Evolutionary conservation across 1,284 basidiomycete species (phyloP).

Genomic region (Pulchroboletus neoregius): DNA sequence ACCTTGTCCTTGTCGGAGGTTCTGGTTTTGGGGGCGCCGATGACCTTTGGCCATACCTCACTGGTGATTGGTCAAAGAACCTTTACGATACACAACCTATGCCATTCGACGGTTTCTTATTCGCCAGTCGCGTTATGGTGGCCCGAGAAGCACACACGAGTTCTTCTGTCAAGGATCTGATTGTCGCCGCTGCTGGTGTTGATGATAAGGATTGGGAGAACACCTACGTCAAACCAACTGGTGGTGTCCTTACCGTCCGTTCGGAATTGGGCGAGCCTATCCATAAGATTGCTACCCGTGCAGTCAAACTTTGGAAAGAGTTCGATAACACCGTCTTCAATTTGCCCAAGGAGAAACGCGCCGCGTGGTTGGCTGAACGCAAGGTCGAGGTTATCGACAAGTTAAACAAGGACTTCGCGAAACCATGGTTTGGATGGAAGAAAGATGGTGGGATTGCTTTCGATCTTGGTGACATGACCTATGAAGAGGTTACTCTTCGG

Average conservation of each 20-base stretch:
- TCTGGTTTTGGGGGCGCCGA: slow-evolving; percentile 96
- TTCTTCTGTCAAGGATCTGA: slow-evolving; percentile 92
- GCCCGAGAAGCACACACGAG: slow-evolving; percentile 97
- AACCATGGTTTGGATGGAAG: slow-evolving; percentile 97
- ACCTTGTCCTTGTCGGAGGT: slow-evolving; percentile 91
- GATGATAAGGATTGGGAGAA: slow-evolving; percentile 91
- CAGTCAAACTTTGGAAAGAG: slow-evolving; percentile 96
- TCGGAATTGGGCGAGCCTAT: slow-evolving; percentile 99
- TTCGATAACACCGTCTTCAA: slow-evolving; percentile 97
- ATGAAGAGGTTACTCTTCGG: slow-evolving; percentile 91
- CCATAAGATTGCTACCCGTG: slow-evolving; percentile 97
- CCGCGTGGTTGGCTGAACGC: slow-evolving; percentile 82
- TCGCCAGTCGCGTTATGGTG: slow-evolving; percentile 95
- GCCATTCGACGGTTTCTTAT: slow-evolving; percentile 98
- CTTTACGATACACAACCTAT: slow-evolving; percentile 88
- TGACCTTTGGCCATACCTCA: slow-evolving; percentile 96
- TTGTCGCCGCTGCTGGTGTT: slow-evolving; percentile 92
- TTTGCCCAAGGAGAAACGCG: slow-evolving; percentile 92
- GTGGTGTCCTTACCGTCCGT: slow-evolving; percentile 93
- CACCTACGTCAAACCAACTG: slow-evolving; percentile 92
- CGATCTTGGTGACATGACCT: slow-evolving; percentile 95
- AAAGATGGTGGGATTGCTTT: slow-evolving; percentile 82
- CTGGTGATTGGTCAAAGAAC: slow-evolving; percentile 90
- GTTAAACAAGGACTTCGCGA: slow-evolving; percentile 93
- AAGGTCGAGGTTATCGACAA: slow-evolving; percentile 88